Conservation (phyloP, 73 alveolate species). For the Paramecium tetraurelia region DNA sequence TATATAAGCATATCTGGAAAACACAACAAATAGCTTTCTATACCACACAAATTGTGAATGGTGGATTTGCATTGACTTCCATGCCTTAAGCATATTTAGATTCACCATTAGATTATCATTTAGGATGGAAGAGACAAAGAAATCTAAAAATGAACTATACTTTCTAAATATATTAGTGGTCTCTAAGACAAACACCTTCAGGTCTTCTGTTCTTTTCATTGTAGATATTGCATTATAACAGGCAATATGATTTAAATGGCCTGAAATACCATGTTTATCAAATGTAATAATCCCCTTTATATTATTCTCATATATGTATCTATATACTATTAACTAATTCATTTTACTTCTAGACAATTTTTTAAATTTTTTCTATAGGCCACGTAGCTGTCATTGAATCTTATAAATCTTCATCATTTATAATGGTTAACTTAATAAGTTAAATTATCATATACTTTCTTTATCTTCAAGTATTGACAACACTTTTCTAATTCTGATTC, state of each 20-base stretch:
- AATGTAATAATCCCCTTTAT: conserved; percentile 86
- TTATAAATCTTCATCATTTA: conserved; percentile 78
- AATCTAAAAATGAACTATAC: conserved; percentile 78
- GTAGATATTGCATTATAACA: conserved; percentile 66
- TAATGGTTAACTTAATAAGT: conserved; percentile 6
- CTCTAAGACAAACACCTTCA: conserved; percentile 64
- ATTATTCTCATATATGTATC: conserved; percentile 59
- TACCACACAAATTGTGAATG: conserved; percentile 90
- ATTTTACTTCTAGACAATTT: conserved; percentile 56
- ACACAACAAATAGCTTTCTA: conserved; percentile 83
- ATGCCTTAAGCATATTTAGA: conserved; percentile 64
- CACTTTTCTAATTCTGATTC: conserved; percentile 84
- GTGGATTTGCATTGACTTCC: conserved; percentile 84
- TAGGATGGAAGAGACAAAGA: conserved; percentile 56
- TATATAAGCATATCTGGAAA: conserved; percentile 84
- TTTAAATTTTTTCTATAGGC: conserved; percentile 72
- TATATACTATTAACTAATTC: background rate
- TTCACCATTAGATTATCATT: conserved; percentile 54
- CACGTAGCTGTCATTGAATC: conserved; percentile 78
- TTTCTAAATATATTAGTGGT: conserved; percentile 72
- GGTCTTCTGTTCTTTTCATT: background rate
- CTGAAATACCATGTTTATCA: conserved; percentile 88
- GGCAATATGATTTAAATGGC: conserved; percentile 94
- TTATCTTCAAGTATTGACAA: conserved; percentile 67
- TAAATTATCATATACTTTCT: background rate